phyloP scores from a whole-genome alignment of 2,329 filamentous ascomycete genomes.

The Xylaria hypoxylon region DNA sequence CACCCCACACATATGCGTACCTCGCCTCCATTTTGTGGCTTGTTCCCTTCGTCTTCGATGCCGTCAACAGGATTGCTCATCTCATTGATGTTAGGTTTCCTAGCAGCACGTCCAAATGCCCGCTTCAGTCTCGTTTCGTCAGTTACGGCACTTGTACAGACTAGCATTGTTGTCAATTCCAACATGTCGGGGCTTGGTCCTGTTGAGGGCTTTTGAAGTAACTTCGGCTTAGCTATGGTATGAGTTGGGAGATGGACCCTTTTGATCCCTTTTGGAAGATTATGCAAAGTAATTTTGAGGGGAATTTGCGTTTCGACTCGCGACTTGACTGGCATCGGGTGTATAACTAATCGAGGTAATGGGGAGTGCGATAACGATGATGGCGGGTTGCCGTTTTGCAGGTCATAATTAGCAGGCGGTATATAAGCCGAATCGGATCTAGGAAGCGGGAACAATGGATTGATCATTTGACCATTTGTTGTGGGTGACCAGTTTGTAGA shows the following conservation, averaged over 20 bases:
- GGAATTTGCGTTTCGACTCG: slow-evolving; percentile 97
- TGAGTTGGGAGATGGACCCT: slow-evolving; percentile 88
- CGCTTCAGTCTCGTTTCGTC: slow-evolving; percentile 73
- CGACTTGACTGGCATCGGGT: slow-evolving; percentile 81
- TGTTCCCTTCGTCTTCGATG: slow-evolving; percentile 72
- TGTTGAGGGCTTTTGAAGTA: slow-evolving; percentile 78
- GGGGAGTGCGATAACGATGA: slow-evolving; percentile 22
- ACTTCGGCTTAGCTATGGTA: slow-evolving; percentile 94
- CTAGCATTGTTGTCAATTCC: slow-evolving; percentile 82
- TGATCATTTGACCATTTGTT: slow-evolving; percentile 6
- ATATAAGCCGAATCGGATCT: slow-evolving; percentile 39
- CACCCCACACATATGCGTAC: slow-evolving; percentile 93
- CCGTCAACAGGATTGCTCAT: slow-evolving; percentile 53
- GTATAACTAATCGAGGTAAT: slow-evolving; percentile 65
- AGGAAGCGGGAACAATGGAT: slow-evolving; percentile 8
- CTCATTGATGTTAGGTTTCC: slow-evolving; percentile 53
- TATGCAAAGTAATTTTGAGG: slow-evolving; percentile 81
- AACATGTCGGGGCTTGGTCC: slow-evolving; percentile 77
- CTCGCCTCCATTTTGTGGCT: slow-evolving; percentile 89
- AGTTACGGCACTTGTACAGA: slow-evolving; percentile 93
- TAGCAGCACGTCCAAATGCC: slow-evolving; percentile 72
- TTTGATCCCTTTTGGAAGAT: slow-evolving; percentile 79
- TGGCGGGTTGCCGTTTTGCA: slow-evolving; percentile 38
- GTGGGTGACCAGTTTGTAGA: slow-evolving; percentile 28
- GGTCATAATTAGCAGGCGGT: slow-evolving; percentile 33